These are phyloP conservation scores for Peterozyma toletana DNA, from an alignment of 805 yeast genomes.

Conservation along the genomic window DNA sequence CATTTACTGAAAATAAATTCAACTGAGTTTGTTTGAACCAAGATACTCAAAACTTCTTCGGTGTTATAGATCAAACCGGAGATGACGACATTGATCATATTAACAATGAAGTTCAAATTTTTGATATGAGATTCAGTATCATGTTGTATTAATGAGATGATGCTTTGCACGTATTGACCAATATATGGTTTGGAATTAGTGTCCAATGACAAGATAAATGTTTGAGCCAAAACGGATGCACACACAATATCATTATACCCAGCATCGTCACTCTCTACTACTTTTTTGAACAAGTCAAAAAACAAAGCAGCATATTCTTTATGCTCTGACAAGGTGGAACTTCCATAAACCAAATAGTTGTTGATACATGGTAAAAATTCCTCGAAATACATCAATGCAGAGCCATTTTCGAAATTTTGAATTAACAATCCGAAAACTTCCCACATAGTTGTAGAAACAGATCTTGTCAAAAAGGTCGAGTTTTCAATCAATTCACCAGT, in stretches of 20 bases:
- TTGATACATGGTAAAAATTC: conserved; percentile 70
- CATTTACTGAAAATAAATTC: conserved; percentile 55
- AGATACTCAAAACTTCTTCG: conserved; percentile 36
- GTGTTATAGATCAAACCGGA: conserved; percentile 61
- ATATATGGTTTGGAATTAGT: conserved; percentile 36
- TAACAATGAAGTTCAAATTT: conserved; percentile 34
- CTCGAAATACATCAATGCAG: conserved; percentile 62
- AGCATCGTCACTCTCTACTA: conserved; percentile 39
- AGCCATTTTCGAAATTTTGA: conserved; percentile 26
- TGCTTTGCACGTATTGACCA: conserved; percentile 34
- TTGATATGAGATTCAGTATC: conserved; percentile 23
- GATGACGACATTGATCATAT: conserved; percentile 54
- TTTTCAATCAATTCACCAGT: conserved; percentile 74
- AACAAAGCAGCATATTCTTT: conserved; percentile 41
- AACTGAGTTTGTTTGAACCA: conserved; percentile 38
- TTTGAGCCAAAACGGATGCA: conserved; percentile 60
- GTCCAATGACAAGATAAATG: conserved; percentile 53
- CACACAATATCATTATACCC: conserved; percentile 49
- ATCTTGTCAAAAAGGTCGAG: conserved; percentile 56
- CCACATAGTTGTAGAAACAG: conserved; percentile 72
- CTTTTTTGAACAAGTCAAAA: conserved; percentile 39
- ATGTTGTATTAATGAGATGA: conserved; percentile 29
- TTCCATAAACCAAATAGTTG: conserved; percentile 59
- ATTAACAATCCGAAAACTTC: conserved; percentile 48
- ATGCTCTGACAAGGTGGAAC: conserved; percentile 37